These are phyloP conservation scores for Lipomyces yamadae DNA, from an alignment of 805 yeast genomes.

Conservation along the genomic window DNA sequence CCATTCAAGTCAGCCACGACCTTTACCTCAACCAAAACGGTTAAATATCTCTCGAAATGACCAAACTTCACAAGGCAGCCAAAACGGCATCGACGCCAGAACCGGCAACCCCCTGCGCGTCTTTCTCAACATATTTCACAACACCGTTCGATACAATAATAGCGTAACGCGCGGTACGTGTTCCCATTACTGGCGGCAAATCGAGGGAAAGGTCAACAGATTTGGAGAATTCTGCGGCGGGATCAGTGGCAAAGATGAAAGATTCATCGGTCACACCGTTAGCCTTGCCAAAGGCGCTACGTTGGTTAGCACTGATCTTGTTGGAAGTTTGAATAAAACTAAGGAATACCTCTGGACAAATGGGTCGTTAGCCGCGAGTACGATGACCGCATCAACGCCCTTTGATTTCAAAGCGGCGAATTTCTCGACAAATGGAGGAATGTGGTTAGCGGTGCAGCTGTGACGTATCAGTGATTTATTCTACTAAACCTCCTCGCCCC, in stretches of 20 bases:
- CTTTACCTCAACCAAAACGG: neutral
- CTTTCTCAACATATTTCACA: slow-evolving; percentile 57
- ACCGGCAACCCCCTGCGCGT: slow-evolving; percentile 51
- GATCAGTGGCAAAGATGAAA: slow-evolving; percentile 67
- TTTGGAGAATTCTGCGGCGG: slow-evolving; percentile 62
- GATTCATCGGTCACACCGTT: slow-evolving; percentile 48
- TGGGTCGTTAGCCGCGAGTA: slow-evolving; percentile 71
- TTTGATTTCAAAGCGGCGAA: slow-evolving; percentile 58
- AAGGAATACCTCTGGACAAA: slow-evolving; percentile 55
- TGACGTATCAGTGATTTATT: neutral
- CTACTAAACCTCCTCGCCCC: neutral
- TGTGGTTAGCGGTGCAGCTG: slow-evolving; percentile 66
- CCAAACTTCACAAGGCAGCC: slow-evolving; percentile 44
- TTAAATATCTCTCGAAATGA: neutral
- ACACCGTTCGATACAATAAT: slow-evolving; percentile 65
- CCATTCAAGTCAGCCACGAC: neutral
- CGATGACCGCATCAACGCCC: slow-evolving; percentile 66
- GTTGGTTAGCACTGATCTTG: neutral
- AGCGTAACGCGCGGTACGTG: slow-evolving; percentile 74
- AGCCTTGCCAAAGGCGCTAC: slow-evolving; percentile 65
- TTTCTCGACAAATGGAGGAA: slow-evolving; percentile 66
- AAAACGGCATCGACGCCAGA: slow-evolving; percentile 54
- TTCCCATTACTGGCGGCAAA: slow-evolving; percentile 59
- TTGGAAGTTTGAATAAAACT: neutral
- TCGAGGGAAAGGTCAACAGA: slow-evolving; percentile 64